Percentiles rank a stretch among this genome's conserved stretches.
Conservation (phyloP, 805 yeast genomes). For the Candida odintsovae region DNA sequence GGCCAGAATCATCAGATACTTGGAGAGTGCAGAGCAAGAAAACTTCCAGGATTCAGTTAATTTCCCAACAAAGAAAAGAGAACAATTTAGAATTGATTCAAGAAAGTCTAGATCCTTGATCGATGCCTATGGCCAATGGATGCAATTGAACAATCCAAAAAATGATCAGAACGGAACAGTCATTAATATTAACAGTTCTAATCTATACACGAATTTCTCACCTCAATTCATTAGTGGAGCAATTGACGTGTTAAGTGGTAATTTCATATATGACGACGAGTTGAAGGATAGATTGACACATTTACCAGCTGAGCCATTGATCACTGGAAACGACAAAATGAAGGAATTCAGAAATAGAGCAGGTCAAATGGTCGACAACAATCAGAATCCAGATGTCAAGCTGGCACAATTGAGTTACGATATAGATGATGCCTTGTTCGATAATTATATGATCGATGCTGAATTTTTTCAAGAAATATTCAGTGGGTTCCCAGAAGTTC, state of each 20-base stretch:
- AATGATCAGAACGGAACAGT: conserved; percentile 2
- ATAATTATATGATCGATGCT: not conserved
- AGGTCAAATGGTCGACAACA: conserved; percentile 2
- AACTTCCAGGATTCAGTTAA: conserved; percentile 1
- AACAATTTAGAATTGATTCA: conserved; percentile 8
- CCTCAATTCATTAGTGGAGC: not conserved
- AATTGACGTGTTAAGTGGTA: not conserved
- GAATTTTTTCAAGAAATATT: not conserved
- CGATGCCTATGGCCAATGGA: conserved; percentile 13
- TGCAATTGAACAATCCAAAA: conserved; percentile 5
- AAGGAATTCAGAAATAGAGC: conserved; percentile 1
- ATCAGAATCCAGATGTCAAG: not conserved
- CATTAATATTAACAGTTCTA: conserved; percentile 12
- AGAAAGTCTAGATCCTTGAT: conserved; percentile 10
- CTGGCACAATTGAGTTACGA: not conserved
- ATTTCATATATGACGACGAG: not conserved
- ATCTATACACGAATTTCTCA: conserved; percentile 1
- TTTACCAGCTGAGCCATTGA: not conserved
- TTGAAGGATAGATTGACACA: not conserved
- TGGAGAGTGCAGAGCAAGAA: conserved; percentile 12
- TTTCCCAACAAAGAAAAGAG: conserved; percentile 3
- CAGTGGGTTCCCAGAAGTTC: not conserved
- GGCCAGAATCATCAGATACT: conserved; percentile 13
- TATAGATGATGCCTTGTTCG: not conserved
- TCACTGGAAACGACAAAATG: not conserved